These are phyloP conservation scores for Alternaria consortialis DNA, from an alignment of 2,329 filamentous ascomycete species.

Conservation along the genomic window DNA sequence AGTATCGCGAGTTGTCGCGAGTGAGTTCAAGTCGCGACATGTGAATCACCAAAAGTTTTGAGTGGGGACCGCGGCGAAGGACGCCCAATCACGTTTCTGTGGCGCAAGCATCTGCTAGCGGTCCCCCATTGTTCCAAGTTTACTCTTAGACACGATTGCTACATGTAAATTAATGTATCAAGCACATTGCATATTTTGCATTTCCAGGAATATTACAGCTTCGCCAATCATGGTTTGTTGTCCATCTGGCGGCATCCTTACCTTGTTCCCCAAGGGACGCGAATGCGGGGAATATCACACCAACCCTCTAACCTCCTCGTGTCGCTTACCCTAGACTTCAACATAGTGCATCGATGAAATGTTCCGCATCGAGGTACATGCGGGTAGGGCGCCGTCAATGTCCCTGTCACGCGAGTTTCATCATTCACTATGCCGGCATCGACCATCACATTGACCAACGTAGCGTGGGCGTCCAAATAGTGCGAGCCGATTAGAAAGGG, in stretches of 20 bases:
- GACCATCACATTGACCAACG: neutral
- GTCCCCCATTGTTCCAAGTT: neutral
- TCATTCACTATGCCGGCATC: neutral
- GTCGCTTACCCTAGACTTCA: conserved; percentile 4
- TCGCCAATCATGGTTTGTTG: neutral
- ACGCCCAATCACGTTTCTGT: conserved; percentile 3
- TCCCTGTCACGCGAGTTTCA: neutral
- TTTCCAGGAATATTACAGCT: neutral
- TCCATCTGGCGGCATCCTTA: neutral
- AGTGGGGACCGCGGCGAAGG: conserved; percentile 6
- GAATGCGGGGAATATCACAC: conserved; percentile 10
- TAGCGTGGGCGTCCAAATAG: neutral
- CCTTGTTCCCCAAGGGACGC: neutral
- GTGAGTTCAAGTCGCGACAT: conserved; percentile 14
- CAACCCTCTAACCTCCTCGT: neutral
- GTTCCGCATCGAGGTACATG: neutral
- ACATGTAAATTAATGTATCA: neutral
- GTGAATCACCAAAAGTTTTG: conserved; percentile 13
- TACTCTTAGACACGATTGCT: neutral
- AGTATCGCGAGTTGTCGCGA: conserved; percentile 7
- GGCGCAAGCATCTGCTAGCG: neutral
- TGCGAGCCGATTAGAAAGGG: neutral
- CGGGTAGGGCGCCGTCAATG: neutral
- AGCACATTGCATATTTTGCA: neutral
- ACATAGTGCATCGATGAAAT: neutral